phyloP scores from a whole-genome alignment of 176 grass and related monocot species.

The Tillandsia fasciculata region DNA sequence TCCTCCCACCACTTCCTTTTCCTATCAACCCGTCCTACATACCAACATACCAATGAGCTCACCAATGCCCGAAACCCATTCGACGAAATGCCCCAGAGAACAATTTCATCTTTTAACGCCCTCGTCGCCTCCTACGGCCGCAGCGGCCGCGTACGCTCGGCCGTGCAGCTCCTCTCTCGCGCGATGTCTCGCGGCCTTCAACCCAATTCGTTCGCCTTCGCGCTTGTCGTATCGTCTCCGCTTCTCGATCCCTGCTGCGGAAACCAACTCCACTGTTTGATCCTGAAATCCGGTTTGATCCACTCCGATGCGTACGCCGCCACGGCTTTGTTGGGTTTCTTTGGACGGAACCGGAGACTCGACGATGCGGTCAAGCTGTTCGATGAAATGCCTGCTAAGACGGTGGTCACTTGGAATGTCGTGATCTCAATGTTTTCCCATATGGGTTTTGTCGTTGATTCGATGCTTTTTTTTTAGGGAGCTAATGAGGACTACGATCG shows the following conservation, averaged over 20 bases:
- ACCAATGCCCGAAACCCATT: background rate
- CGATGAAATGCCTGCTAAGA: constrained; percentile 52
- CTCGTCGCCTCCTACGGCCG: too few species aligned
- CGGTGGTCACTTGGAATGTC: constrained; percentile 60
- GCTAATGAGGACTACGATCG: too few species aligned
- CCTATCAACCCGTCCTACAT: background rate
- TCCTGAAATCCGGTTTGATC: too few species aligned
- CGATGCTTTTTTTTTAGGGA: too few species aligned
- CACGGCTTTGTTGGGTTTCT: constrained; percentile 42
- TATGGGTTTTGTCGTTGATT: too few species aligned
- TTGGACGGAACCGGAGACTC: constrained; percentile 21
- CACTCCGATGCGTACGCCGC: constrained; percentile 22
- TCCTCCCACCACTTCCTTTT: background rate
- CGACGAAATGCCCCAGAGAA: constrained; percentile 37
- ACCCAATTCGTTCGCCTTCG: too few species aligned
- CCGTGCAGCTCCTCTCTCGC: too few species aligned
- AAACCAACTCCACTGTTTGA: too few species aligned
- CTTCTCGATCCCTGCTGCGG: too few species aligned
- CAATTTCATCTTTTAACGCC: background rate
- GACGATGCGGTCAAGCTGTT: constrained; percentile 39
- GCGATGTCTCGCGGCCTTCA: too few species aligned
- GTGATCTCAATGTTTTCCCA: constrained; percentile 8
- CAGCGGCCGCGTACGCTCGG: too few species aligned
- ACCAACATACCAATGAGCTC: background rate
- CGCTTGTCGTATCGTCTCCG: too few species aligned